Percentiles rank a stretch among this genome's conserved stretches.
These are phyloP conservation scores for Colletotrichum echinochloae DNA, from an alignment of 2,329 filamentous ascomycete species.

Conservation along the genomic window DNA sequence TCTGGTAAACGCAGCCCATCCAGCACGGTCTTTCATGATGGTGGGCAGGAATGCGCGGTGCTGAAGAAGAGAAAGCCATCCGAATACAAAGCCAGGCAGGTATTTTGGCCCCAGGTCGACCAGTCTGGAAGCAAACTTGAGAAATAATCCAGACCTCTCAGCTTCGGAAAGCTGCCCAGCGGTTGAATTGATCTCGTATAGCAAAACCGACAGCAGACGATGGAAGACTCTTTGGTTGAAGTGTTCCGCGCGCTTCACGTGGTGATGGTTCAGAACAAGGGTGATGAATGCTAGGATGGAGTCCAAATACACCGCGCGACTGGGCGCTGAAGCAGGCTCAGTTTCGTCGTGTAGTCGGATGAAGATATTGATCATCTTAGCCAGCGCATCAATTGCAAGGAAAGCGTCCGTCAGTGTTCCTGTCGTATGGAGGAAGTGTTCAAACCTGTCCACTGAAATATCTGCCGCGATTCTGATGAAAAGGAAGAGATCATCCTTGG, in stretches of 20 bases:
- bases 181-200: slow-evolving; percentile 77
- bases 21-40: slow-evolving; percentile 74
- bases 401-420: slow-evolving; percentile 70
- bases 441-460: slow-evolving; percentile 80
- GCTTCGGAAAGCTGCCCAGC: slow-evolving; percentile 69
- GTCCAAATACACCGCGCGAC: slow-evolving; percentile 79
- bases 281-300: slow-evolving; percentile 82
- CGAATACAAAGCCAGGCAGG: slow-evolving; percentile 86
- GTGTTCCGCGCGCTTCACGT: slow-evolving; percentile 80
- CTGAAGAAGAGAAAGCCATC: slow-evolving; percentile 84
- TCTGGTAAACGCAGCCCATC: slow-evolving; percentile 82
- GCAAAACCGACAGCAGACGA: slow-evolving; percentile 84
- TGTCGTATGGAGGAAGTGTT: slow-evolving; percentile 73
- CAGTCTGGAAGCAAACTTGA: slow-evolving; percentile 78
- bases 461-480: slow-evolving; percentile 89
- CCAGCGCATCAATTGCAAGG: slow-evolving; percentile 80
- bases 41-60: slow-evolving; percentile 87
- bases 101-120: slow-evolving; percentile 79
- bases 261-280: slow-evolving; percentile 86
- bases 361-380: slow-evolving; percentile 81
- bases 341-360: slow-evolving; percentile 77
- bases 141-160: slow-evolving; percentile 76
- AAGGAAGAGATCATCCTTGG: slow-evolving; percentile 79
- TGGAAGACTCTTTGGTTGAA: slow-evolving; percentile 94
- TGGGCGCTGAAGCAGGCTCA: slow-evolving; percentile 67